These are phyloP conservation scores for Tetrapisispora taiwanensis DNA, from an alignment of 805 yeast genomes.

Conservation along the genomic window DNA sequence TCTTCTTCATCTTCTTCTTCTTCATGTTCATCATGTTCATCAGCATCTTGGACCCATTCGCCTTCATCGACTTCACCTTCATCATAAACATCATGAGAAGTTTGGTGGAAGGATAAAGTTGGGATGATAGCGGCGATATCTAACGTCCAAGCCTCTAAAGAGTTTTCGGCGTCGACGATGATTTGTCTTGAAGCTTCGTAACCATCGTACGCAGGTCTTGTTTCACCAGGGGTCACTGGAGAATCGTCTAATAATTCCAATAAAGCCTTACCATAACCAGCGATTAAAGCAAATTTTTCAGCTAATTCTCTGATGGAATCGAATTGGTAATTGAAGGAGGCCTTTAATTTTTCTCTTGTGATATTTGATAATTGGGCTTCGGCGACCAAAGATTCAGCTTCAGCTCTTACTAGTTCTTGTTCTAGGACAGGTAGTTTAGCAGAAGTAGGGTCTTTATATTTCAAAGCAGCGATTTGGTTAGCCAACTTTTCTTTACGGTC, in stretches of 20 bases:
- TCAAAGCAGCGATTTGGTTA: constrained; percentile 93
- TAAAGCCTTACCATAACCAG: constrained; percentile 97
- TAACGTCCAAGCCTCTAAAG: constrained; percentile 92
- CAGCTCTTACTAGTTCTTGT: constrained; percentile 98
- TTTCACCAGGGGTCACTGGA: constrained; percentile 98
- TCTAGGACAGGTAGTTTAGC: constrained; percentile 92
- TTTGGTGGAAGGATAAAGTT: constrained; percentile 73
- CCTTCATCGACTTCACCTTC: constrained; percentile 27
- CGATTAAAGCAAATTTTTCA: constrained; percentile 93
- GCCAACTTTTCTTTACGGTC: constrained; percentile 97
- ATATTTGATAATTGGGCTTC: constrained; percentile 98
- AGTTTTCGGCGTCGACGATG: constrained; percentile 92
- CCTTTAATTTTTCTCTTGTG: constrained; percentile 95
- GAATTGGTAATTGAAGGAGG: constrained; percentile 93
- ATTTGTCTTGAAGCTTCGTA: constrained; percentile 97
- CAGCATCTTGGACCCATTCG: constrained; percentile 5
- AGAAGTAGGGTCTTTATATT: constrained; percentile 96
- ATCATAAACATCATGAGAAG: constrained; percentile 51
- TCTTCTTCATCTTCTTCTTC: constrained; percentile 3
- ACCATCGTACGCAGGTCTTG: constrained; percentile 96
- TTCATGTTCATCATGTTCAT: constrained; percentile 2
- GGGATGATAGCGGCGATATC: constrained; percentile 94
- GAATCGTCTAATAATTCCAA: constrained; percentile 92
- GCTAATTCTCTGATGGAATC: constrained; percentile 91
- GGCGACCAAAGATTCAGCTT: constrained; percentile 97